Conservation (phyloP, 768 basidiomycete species). For the Suillus subalutaceus region DNA sequence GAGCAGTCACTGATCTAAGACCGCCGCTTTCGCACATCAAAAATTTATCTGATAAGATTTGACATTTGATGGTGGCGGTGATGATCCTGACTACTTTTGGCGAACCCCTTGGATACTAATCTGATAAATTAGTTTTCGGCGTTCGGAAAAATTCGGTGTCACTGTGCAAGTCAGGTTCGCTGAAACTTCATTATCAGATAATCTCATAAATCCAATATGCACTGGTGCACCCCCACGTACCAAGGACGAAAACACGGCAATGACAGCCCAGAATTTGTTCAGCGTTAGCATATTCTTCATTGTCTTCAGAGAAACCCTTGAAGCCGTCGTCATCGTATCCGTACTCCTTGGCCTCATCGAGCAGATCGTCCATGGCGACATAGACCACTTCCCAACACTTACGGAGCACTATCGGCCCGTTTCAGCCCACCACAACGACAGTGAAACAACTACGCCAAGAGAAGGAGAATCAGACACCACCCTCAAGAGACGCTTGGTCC, state of each 20-base stretch:
- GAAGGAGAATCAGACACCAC: slow-evolving; percentile 32
- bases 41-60: background rate
- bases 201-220: background rate
- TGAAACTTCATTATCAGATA: background rate
- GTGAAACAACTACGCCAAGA: slow-evolving; percentile 14
- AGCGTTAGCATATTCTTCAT: slow-evolving; percentile 96
- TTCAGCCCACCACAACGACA: slow-evolving; percentile 4
- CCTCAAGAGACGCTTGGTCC: slow-evolving; percentile 50
- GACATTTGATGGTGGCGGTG: background rate
- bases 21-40: too few species aligned
- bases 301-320: slow-evolving; percentile 92
- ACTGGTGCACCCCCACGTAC: background rate
- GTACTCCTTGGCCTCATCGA: slow-evolving; percentile 92
- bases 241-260: slow-evolving; percentile 27
- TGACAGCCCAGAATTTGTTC: slow-evolving; percentile 73
- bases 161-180: background rate
- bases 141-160: background rate
- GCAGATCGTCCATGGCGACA: slow-evolving; percentile 63
- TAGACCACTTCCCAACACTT: slow-evolving; percentile 11
- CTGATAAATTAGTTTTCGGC: background rate
- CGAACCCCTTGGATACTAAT: background rate
- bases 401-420: background rate
- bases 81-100: background rate
- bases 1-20: too few species aligned
- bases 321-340: slow-evolving; percentile 90